Evolutionary conservation across 345 rosid species (phyloP).

Genomic region (Clausena lansium): DNA sequence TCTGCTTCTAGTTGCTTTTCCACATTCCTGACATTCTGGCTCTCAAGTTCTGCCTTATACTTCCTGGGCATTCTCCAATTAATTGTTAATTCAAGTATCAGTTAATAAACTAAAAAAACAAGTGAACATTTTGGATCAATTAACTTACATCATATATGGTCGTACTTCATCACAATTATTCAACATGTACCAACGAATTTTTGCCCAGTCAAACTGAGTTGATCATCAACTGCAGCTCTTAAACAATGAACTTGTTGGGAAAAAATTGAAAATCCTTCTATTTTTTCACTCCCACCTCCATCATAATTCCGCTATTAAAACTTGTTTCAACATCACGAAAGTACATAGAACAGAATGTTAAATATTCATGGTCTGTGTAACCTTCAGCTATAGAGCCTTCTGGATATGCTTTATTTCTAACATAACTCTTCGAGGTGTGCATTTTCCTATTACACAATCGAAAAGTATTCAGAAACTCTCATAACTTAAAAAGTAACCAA

Average conservation of each 20-base stretch:
- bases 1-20: not conserved
- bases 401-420: not conserved
- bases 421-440: not conserved
- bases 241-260: not conserved
- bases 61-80: not conserved
- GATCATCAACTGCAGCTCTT: not conserved
- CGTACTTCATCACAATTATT: not conserved
- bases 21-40: not conserved
- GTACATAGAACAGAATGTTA: not conserved
- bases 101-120: not conserved
- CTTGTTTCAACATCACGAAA: too few relatives aligned
- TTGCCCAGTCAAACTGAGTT: not conserved
- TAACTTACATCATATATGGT: not conserved
- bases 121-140: not conserved
- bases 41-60: not conserved
- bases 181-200: not conserved
- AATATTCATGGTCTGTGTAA: not conserved
- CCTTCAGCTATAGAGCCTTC: not conserved
- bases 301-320: too few relatives aligned
- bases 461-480: not conserved
- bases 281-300: not conserved
- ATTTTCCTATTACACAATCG: not conserved
- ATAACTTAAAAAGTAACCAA: not conserved
- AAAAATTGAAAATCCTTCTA: not conserved
- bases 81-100: too few relatives aligned